phyloP scores from a whole-genome alignment of 768 basidiomycete genomes.

The Leccinum disarticulatum region DNA sequence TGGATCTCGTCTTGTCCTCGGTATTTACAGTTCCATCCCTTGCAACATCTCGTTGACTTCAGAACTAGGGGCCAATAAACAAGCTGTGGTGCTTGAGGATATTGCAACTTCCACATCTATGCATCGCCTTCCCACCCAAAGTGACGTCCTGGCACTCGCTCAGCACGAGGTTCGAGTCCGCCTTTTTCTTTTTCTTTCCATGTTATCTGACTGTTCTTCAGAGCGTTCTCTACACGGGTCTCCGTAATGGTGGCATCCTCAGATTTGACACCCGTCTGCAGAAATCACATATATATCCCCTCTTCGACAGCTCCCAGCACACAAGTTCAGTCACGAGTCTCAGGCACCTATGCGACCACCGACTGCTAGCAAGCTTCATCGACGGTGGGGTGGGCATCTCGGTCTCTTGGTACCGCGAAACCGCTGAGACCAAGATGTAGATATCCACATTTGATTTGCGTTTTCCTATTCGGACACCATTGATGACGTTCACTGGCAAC shows the following conservation, averaged over 20 bases:
- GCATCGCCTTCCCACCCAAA: conserved; percentile 48
- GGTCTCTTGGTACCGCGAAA: background rate
- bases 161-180: conserved; percentile 45
- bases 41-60: background rate
- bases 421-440: conserved; percentile 34
- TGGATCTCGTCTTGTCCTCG: conserved; percentile 50
- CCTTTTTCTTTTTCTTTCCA: background rate
- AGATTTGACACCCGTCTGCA: conserved; percentile 56
- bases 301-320: conserved; percentile 38
- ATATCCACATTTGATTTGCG: conserved; percentile 64
- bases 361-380: conserved; percentile 57
- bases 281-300: conserved; percentile 36
- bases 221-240: conserved; percentile 54
- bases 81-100: conserved; percentile 52
- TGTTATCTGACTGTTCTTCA: conserved; percentile 22
- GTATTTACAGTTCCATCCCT: conserved; percentile 30
- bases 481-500: conserved; percentile 53
- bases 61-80: conserved; percentile 50
- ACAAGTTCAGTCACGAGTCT: conserved; percentile 56
- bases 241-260: conserved; percentile 57
- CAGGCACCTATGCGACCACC: conserved; percentile 46
- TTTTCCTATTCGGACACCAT: conserved; percentile 45
- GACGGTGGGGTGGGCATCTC: conserved; percentile 53
- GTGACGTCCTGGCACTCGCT: conserved; percentile 63
- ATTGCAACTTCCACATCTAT: conserved; percentile 40